A percentile compares a stretch with the other conserved stretches of the same genome.
These are phyloP conservation scores for Salvia sclarea DNA, from an alignment of 305 asterid species.

Conservation along the genomic window DNA sequence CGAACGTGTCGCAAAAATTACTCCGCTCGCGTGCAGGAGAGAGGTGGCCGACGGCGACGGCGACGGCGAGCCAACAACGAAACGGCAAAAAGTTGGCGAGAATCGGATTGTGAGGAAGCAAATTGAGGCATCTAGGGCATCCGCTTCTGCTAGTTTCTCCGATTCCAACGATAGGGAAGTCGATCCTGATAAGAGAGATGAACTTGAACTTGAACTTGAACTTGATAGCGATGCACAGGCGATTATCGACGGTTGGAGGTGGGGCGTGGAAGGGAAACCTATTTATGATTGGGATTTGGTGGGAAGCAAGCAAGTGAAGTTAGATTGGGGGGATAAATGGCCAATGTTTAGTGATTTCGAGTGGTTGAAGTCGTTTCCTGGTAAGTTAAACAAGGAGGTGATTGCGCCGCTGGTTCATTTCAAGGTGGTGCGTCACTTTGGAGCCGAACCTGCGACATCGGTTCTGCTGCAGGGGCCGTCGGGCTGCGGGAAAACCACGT, in stretches of 20 bases:
- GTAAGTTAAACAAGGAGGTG: slow-evolving; percentile 66
- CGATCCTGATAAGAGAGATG: neutral
- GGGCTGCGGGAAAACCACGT: slow-evolving; percentile 89
- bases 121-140: neutral
- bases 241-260: slow-evolving; percentile 10
- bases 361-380: slow-evolving; percentile 60
- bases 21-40: neutral
- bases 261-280: neutral
- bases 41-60: neutral
- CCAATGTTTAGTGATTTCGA: slow-evolving; percentile 76
- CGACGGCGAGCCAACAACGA: neutral
- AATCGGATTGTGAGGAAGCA: neutral
- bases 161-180: neutral
- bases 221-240: slow-evolving; percentile 2
- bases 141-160: neutral
- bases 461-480: slow-evolving; percentile 86
- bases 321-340: neutral
- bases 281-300: neutral
- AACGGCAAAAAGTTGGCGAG: neutral
- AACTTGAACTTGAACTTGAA: slow-evolving; percentile 3
- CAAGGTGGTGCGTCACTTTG: slow-evolving; percentile 50
- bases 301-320: no score
- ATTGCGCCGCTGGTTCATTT: slow-evolving; percentile 67
- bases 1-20: neutral
- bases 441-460: slow-evolving; percentile 70